Evolutionary conservation across 768 basidiomycete genomes (phyloP).

Genomic region (Phlebiopsis gigantea): DNA sequence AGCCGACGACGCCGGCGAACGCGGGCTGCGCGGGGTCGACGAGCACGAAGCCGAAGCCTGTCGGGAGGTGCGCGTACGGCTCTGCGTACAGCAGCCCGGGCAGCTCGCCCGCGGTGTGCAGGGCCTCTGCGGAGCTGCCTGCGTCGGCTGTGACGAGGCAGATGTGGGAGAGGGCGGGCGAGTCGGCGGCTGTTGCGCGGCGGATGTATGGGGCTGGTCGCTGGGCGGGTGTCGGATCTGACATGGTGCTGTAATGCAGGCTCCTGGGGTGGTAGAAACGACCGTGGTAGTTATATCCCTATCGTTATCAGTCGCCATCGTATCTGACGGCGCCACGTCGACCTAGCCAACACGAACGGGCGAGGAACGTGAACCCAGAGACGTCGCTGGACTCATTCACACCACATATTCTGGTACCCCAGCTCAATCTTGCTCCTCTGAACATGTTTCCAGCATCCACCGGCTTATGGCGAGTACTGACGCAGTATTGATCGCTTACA

Average conservation of each 20-base stretch:
- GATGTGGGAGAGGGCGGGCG: slow-evolving; percentile 55
- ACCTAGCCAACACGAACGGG: no score
- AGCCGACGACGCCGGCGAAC: slow-evolving; percentile 54
- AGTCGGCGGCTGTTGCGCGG: slow-evolving; percentile 48
- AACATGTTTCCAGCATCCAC: no score
- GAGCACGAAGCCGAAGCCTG: slow-evolving; percentile 71
- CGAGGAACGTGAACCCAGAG: no score
- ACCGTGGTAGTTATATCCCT: background rate
- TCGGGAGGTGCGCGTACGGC: slow-evolving; percentile 65
- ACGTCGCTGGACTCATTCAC: no score
- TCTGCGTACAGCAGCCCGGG: slow-evolving; percentile 70
- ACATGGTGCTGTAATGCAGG: background rate
- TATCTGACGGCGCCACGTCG: no score
- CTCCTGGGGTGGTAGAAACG: background rate
- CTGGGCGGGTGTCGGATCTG: background rate
- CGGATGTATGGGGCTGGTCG: slow-evolving; percentile 37
- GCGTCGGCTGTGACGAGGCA: slow-evolving; percentile 73
- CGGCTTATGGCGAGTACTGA: no score
- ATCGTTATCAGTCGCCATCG: background rate
- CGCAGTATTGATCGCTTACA: no score
- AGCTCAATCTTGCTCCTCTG: no score
- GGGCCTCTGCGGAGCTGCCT: slow-evolving; percentile 56
- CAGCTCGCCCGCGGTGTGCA: slow-evolving; percentile 59
- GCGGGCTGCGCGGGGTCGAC: slow-evolving; percentile 30
- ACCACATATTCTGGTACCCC: no score